Base-by-base conservation (phyloP, 129 eudicot species). In the Solidago caesia region DNA sequence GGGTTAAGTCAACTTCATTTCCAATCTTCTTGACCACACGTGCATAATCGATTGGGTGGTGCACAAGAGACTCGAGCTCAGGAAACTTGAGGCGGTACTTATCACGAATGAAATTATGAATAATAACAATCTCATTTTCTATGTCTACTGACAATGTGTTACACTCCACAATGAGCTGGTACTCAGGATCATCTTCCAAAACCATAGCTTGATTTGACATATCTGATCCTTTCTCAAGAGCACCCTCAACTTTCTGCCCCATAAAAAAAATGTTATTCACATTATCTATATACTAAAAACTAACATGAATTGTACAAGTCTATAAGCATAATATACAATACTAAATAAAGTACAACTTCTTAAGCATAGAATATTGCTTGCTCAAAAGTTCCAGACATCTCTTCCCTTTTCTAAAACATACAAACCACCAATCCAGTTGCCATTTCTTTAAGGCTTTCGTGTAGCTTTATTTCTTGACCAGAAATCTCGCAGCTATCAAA, bases 151-250 rank as follows among this genome's bases (percentile, higher is more conserved):
- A 91, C 82, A 95, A 78, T 5, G 96, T 83, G 79, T 95, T 95
- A 63, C 99, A 95, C 52, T 95, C 99, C 48, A 91, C 97, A 13
- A 95, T 95, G 12, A 91, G 80, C 83, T 91, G 96, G 82, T 91
- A 95, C 67, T 91, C 99, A 0, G 97, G 99, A 82, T 95, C 99
- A 56, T 95, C 99, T 78, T 91, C 96, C 79, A 95, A 77, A 74
- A 82, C 92, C 41, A 85, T 75, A 64, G 90, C 88, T 42, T 84
- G 87, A 56, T 74, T 73, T 58, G 96, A 76, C 55, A 75, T 68
- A 7, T 80, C 87, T 33, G 94, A 82, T 0, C 87, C 96, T 57
- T 87, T 92, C 25, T 81, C 85, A 9, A 92, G 87, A 42, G 98
- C 98, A 46, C 79, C 85, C 81, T 89, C 98, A 49, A 92, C 98